These are phyloP conservation scores for Turnera subulata DNA, from an alignment of 345 rosid genomes.

Conservation along the genomic window DNA sequence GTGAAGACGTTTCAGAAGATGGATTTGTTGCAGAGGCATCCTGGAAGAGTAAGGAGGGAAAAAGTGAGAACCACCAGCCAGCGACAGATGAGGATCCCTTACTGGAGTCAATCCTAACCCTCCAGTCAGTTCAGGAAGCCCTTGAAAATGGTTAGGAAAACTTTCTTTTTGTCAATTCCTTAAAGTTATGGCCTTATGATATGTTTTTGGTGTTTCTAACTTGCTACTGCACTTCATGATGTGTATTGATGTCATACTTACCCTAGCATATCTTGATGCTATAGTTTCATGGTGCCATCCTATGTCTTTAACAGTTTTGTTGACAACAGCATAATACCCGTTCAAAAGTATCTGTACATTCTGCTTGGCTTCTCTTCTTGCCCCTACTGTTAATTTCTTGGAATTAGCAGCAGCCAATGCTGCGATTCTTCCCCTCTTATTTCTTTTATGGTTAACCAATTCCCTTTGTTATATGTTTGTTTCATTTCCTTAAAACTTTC, in stretches of 20 bases:
- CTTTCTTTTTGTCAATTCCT: constrained; percentile 6
- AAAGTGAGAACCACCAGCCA: constrained; percentile 32
- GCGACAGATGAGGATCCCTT: constrained; percentile 52
- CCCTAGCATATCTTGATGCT: too few species aligned
- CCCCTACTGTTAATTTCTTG: too few species aligned
- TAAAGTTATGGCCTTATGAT: neutral
- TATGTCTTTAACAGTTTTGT: neutral
- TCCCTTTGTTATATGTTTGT: too few species aligned
- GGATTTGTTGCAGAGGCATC: constrained; percentile 42
- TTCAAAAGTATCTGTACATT: too few species aligned
- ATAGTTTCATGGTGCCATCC: neutral
- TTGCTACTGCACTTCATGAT: neutral
- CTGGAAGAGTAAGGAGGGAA: constrained; percentile 42
- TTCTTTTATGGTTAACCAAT: too few species aligned
- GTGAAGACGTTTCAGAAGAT: constrained; percentile 36
- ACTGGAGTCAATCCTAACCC: constrained; percentile 40
- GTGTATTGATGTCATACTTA: neutral
- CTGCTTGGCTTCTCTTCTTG: too few species aligned
- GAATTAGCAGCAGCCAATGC: too few species aligned
- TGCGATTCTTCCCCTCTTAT: too few species aligned
- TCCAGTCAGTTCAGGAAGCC: constrained; percentile 60
- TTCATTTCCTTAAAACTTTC: too few species aligned
- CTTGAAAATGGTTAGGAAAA: constrained; percentile 48
- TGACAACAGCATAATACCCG: too few species aligned
- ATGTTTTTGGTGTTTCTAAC: neutral